Conservation (phyloP, 306 rosid species). For the Vigna nakashimae region DNA sequence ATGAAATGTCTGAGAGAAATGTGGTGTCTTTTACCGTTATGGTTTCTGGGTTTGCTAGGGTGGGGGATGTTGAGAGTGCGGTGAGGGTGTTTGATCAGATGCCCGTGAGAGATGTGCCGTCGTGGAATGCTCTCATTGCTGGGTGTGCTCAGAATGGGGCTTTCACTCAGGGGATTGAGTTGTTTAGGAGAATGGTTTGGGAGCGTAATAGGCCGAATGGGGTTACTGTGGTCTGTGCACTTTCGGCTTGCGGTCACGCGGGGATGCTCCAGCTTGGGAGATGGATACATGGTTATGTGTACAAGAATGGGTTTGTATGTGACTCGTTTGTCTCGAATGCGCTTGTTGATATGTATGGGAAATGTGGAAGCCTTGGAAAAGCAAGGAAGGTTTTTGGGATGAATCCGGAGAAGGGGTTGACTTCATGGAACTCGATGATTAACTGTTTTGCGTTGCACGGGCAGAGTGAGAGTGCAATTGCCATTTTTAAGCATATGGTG, state of each 20-base stretch:
- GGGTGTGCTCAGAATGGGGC: conserved; percentile 84
- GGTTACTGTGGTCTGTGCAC: conserved; percentile 69
- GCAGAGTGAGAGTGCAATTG: conserved; percentile 58
- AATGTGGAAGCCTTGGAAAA: conserved; percentile 67
- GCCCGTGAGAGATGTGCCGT: conserved; percentile 72
- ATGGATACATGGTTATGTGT: conserved; percentile 76
- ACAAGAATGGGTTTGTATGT: conserved; percentile 50
- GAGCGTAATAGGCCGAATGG: conserved; percentile 62
- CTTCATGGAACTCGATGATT: conserved; percentile 82
- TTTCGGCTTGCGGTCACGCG: conserved; percentile 82
- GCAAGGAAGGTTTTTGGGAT: conserved; percentile 70
- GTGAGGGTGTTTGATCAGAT: conserved; percentile 62
- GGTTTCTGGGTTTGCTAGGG: conserved; percentile 69
- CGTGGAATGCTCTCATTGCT: conserved; percentile 80
- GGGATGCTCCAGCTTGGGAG: conserved; percentile 84
- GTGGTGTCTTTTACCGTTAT: conserved; percentile 75
- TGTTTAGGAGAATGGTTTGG: conserved; percentile 64
- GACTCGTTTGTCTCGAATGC: conserved; percentile 69
- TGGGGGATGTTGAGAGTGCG: conserved; percentile 66
- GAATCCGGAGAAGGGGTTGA: conserved; percentile 59
- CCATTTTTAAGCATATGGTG: conserved; percentile 66
- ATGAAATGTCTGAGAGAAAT: conserved; percentile 70
- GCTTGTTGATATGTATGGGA: conserved; percentile 86
- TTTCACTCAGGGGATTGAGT: conserved; percentile 62
- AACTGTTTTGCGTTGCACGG: conserved; percentile 81